A percentile compares a stretch with the other conserved stretches of the same genome.
Conservation (phyloP, 805 yeast species). For the Ogataea trehaloabstinens region DNA sequence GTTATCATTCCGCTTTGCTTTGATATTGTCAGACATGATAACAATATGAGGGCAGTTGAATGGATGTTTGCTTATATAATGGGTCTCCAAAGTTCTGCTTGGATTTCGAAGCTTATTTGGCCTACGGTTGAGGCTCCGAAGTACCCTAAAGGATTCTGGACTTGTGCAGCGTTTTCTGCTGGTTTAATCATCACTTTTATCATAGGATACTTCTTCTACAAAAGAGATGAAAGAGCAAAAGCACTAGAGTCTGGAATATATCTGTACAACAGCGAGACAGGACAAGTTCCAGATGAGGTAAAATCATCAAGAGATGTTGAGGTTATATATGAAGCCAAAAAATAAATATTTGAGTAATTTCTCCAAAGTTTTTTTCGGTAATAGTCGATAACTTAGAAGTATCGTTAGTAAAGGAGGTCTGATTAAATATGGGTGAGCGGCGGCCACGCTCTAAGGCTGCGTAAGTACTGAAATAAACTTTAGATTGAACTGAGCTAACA, state of each 20-base stretch:
- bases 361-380: too few relatives aligned
- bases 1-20: background rate
- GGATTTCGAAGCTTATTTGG: background rate
- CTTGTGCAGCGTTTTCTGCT: background rate
- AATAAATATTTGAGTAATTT: too few relatives aligned
- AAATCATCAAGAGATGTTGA: too few relatives aligned
- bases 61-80: background rate
- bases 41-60: background rate
- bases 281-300: constrained; percentile 1
- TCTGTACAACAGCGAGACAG: constrained; percentile 3
- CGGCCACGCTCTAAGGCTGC: background rate
- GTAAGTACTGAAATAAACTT: background rate
- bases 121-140: background rate
- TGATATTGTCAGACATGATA: background rate
- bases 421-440: background rate
- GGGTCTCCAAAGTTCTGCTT: background rate
- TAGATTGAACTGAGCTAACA: background rate
- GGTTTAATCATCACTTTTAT: background rate
- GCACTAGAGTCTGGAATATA: constrained; percentile 3
- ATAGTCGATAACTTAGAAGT: too few relatives aligned
- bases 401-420: too few relatives aligned
- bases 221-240: constrained; percentile 1
- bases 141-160: background rate
- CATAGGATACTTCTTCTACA: background rate
- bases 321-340: too few relatives aligned